Base-by-base conservation (phyloP, 768 basidiomycete genomes). In the Ramaria sp. region DNA sequence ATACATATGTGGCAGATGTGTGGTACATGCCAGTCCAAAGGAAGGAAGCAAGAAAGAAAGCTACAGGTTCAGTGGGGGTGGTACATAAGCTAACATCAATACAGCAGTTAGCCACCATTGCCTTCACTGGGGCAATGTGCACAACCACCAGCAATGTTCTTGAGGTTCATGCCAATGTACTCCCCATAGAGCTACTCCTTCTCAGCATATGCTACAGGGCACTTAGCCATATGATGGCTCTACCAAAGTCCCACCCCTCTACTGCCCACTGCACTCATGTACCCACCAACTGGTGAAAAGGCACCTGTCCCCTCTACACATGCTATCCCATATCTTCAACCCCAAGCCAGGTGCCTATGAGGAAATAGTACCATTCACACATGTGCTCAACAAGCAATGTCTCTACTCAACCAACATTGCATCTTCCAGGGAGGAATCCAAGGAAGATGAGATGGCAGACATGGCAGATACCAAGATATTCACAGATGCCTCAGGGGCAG, bases 1-100 rank as follows among this genome's bases (percentile, higher is more conserved):
- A 67, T 44, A 58, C 59, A 0, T 67, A 67, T 30, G 63, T 59
- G 3, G 50, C 60, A 0, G 65, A 66, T 13, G 39, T 64, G 0
- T 67, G 62, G 62, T 66, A 61, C 54, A 57, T 50, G 1, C 66
- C 65, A 3, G 52, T 50, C 0, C 10, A 38, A 15, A 30, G 37
- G 48, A 12, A 41, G 64, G 1, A 63, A 57, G 55, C 55, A 52
- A 24, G 61, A 66, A 37, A 43, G 12, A 41, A 16, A 20, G 44
- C 44, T 4, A 20, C 44, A 9, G 44, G 44, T 8, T 47, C 44
- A 28, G 44, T 25, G 6, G 44, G 44, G 8, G 16, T 47, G 12
- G 27, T 22, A 18, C 16, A 6, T 15, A 24, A 28, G 9, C 44
- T 47, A 12, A 15, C 18, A 3, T 20, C 18, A 15, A 16, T 47